Percentiles rank a stretch among this genome's conserved stretches.
phyloP scores from a whole-genome alignment of 1,284 basidiomycete genomes.

The Moesziomyces antarcticus region DNA sequence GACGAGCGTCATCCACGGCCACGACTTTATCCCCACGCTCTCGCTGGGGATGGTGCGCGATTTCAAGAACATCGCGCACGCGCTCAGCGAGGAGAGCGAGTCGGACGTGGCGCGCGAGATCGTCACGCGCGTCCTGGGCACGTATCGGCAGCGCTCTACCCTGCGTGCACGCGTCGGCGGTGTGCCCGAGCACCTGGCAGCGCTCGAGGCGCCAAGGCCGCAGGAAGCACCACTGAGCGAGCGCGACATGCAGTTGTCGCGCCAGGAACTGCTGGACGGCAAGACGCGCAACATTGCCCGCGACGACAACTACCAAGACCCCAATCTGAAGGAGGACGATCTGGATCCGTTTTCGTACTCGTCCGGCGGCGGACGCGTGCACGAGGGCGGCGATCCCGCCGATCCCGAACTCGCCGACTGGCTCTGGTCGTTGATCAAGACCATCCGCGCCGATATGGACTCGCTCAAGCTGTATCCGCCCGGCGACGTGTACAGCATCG shows the following conservation, averaged over 20 bases:
- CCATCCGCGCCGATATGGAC: constrained; percentile 59
- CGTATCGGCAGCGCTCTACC: constrained; percentile 58
- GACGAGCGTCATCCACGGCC: constrained; percentile 70
- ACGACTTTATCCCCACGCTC: constrained; percentile 69
- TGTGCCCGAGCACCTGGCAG: constrained; percentile 18
- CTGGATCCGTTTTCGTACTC: constrained; percentile 46
- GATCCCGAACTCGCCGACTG: constrained; percentile 55
- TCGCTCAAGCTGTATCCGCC: constrained; percentile 58
- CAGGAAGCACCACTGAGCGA: constrained; percentile 41
- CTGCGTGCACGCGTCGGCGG: constrained; percentile 23
- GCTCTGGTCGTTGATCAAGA: constrained; percentile 63
- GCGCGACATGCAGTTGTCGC: constrained; percentile 37
- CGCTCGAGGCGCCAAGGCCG: constrained; percentile 36
- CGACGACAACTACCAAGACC: constrained; percentile 51
- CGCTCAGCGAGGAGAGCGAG: constrained; percentile 47
- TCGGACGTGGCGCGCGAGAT: constrained; percentile 70
- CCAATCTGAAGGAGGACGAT: constrained; percentile 41
- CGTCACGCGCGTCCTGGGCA: constrained; percentile 69
- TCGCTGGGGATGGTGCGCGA: constrained; percentile 71
- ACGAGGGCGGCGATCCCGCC: neutral
- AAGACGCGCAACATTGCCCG: constrained; percentile 50
- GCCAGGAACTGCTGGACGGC: constrained; percentile 52
- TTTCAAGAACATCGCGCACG: constrained; percentile 70
- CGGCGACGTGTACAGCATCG: constrained; percentile 59
- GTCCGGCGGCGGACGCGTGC: constrained; percentile 22